Conservation (phyloP, 495 filamentous ascomycete genomes). For the Pyrenopolyporus hunteri region DNA sequence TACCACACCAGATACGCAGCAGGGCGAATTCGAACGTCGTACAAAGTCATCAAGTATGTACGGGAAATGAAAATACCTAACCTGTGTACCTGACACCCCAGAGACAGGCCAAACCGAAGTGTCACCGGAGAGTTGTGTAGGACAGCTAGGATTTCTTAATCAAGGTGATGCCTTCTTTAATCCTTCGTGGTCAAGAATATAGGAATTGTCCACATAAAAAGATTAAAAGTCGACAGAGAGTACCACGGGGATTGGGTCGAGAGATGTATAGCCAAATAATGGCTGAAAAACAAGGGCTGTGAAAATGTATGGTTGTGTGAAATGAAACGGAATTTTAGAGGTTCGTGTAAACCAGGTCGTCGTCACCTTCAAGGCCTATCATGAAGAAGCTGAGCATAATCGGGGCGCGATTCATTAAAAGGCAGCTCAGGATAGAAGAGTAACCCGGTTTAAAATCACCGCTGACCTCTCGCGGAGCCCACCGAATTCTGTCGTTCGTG, state of each 20-base stretch:
- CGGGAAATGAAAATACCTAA: conserved; percentile 37
- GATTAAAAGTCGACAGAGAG: conserved; percentile 5
- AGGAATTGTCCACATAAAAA: neutral
- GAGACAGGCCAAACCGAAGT: conserved; percentile 1
- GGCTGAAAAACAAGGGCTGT: conserved; percentile 19
- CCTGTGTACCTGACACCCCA: conserved; percentile 3
- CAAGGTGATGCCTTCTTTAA: conserved; percentile 1
- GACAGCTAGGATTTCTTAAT: conserved; percentile 4
- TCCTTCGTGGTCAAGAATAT: conserved; percentile 1
- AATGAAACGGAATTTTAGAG: conserved; percentile 40
- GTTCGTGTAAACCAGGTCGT: conserved; percentile 38
- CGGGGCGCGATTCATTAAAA: conserved; percentile 7
- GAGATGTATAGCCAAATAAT: neutral
- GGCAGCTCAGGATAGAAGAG: conserved; percentile 7
- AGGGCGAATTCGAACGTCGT: conserved; percentile 15
- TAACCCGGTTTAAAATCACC: conserved; percentile 39
- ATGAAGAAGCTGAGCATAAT: conserved; percentile 23
- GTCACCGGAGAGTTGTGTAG: neutral
- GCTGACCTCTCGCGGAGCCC: conserved; percentile 56
- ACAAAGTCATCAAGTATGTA: conserved; percentile 39
- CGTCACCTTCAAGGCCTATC: conserved; percentile 35
- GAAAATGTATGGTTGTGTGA: conserved; percentile 35
- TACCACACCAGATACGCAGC: neutral
- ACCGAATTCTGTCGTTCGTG: conserved; percentile 59
- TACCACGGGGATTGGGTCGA: neutral